These are phyloP conservation scores for Hippophae rhamnoides DNA, from an alignment of 306 rosid species.

Conservation along the genomic window DNA sequence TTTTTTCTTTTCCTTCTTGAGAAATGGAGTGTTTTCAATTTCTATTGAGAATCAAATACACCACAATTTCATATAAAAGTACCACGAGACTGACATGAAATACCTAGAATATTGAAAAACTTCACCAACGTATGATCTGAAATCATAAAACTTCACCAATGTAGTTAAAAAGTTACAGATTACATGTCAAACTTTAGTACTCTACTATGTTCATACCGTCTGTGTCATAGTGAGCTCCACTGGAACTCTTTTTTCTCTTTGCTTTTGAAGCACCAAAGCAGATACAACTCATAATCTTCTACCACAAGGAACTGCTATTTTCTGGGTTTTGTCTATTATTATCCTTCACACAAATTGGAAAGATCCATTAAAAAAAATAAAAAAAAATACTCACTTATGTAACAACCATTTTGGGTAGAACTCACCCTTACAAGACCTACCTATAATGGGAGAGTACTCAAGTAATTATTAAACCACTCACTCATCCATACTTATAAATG, in stretches of 20 bases:
- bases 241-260: conserved; percentile 28
- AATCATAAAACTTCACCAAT: neutral
- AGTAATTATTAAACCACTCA: too few relatives aligned
- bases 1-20: too few relatives aligned
- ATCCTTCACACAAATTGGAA: neutral
- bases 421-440: too few relatives aligned
- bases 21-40: too few relatives aligned
- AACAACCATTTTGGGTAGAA: too few relatives aligned
- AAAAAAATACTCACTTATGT: too few relatives aligned
- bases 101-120: neutral
- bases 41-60: too few relatives aligned
- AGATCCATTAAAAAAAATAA: too few relatives aligned
- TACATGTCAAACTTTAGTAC: neutral
- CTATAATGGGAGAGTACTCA: too few relatives aligned
- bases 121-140: neutral
- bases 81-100: neutral
- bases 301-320: neutral
- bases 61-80: too few relatives aligned
- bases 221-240: conserved; percentile 23
- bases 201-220: conserved; percentile 39
- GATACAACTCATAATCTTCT: conserved; percentile 56
- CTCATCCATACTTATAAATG: too few relatives aligned
- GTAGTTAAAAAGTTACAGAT: conserved; percentile 6
- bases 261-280: conserved; percentile 63
- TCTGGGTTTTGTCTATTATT: neutral